Evolutionary conservation across 345 rosid genomes (phyloP).

Genomic region (Stellera chamaejasme): DNA sequence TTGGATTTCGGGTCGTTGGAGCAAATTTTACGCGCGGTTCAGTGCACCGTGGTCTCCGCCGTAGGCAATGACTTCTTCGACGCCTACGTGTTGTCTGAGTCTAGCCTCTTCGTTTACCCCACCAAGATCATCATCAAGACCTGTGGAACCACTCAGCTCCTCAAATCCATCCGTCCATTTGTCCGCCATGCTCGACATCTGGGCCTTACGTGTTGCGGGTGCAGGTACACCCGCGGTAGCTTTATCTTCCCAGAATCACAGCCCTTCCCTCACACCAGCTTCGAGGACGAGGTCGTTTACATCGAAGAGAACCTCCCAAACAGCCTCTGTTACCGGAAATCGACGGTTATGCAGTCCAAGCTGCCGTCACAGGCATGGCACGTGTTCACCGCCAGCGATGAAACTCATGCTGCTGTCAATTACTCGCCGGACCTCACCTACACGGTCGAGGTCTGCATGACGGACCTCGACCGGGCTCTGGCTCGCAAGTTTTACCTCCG

Average conservation of each 20-base stretch:
- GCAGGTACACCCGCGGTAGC: slow-evolving; percentile 86
- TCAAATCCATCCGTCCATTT: slow-evolving; percentile 83
- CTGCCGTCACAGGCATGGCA: slow-evolving; percentile 71
- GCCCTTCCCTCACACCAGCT: slow-evolving; percentile 84
- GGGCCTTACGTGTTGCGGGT: slow-evolving; percentile 46
- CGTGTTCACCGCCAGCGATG: slow-evolving; percentile 61
- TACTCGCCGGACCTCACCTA: slow-evolving; percentile 14
- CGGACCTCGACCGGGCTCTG: slow-evolving; percentile 66
- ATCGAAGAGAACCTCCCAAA: slow-evolving; percentile 56
- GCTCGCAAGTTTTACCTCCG: slow-evolving; percentile 54
- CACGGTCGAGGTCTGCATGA: slow-evolving; percentile 92
- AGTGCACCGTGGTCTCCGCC: slow-evolving; percentile 94
- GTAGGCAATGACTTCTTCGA: slow-evolving; percentile 76
- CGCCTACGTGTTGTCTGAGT: slow-evolving; percentile 92
- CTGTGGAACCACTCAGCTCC: slow-evolving; percentile 95
- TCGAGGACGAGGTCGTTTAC: slow-evolving; percentile 66
- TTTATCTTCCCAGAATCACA: slow-evolving; percentile 85
- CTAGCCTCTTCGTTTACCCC: slow-evolving; percentile 91
- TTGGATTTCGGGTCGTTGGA: slow-evolving; percentile 64
- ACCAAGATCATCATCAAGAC: slow-evolving; percentile 94
- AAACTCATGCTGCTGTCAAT: slow-evolving; percentile 10
- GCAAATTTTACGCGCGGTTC: slow-evolving; percentile 58
- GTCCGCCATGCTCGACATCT: slow-evolving; percentile 48
- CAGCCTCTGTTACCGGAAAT: slow-evolving; percentile 50
- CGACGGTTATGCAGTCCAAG: slow-evolving; percentile 70